Evolutionary conservation across 495 filamentous ascomycete species (phyloP).

Genomic region (Xylaria grammica): DNA sequence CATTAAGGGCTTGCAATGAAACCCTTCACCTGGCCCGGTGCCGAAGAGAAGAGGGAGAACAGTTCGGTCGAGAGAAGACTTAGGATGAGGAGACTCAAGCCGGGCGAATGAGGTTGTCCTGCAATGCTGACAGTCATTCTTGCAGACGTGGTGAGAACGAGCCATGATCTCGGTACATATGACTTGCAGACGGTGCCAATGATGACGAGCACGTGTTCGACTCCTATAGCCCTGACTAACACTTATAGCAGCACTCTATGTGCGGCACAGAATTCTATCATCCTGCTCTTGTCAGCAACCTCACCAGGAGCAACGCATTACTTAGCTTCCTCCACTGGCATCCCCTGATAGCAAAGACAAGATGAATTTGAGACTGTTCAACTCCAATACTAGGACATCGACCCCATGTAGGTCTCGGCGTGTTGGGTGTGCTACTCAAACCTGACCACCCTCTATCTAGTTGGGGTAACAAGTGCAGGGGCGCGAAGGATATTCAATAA

Average conservation of each 20-base stretch:
- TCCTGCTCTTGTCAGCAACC: slow-evolving; percentile 13
- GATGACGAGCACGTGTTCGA: slow-evolving; percentile 7
- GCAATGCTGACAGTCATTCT: slow-evolving; percentile 3
- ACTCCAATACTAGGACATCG: background rate
- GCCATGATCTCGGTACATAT: slow-evolving; percentile 8
- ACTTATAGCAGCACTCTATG: slow-evolving; percentile 7
- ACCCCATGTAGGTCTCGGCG: slow-evolving; percentile 12
- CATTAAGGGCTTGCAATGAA: background rate
- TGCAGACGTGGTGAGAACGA: slow-evolving; percentile 2
- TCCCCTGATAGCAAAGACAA: background rate
- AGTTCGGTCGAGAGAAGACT: no score
- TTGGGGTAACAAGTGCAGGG: background rate
- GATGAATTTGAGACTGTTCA: slow-evolving; percentile 8
- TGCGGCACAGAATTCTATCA: background rate
- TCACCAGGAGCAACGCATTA: background rate
- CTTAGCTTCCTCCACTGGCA: background rate
- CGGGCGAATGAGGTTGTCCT: background rate
- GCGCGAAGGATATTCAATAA: background rate
- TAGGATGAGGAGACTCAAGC: background rate
- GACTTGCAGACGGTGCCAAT: slow-evolving; percentile 18
- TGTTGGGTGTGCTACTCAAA: slow-evolving; percentile 1
- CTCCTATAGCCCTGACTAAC: background rate
- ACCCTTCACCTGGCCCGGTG: background rate
- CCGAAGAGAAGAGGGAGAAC: background rate
- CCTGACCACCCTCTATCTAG: slow-evolving; percentile 2